These are phyloP conservation scores for Oxytropis ochrocephala DNA, from an alignment of 306 rosid species.

Conservation along the genomic window DNA sequence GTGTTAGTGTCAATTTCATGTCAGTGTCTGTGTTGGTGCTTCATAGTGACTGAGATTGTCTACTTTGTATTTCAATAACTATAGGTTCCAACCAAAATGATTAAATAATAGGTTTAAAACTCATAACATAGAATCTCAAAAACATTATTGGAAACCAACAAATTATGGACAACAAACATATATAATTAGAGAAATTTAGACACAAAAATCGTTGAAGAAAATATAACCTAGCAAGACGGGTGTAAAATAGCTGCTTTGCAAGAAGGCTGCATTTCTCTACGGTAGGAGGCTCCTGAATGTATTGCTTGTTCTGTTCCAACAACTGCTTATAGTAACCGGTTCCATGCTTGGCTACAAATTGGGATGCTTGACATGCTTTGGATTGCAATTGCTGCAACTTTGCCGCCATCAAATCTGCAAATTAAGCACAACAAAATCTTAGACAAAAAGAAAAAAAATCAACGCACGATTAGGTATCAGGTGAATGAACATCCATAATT, in stretches of 20 bases:
- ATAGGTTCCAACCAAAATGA: too few relatives aligned
- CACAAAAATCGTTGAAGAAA: background rate
- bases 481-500: background rate
- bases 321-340: conserved; percentile 63
- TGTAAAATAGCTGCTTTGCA: conserved; percentile 75
- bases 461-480: background rate
- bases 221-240: conserved; percentile 89
- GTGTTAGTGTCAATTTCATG: too few relatives aligned
- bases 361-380: conserved; percentile 80
- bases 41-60: too few relatives aligned
- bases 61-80: too few relatives aligned
- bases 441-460: background rate
- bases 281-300: conserved; percentile 84
- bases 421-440: background rate
- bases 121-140: too few relatives aligned
- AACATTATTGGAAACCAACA: background rate
- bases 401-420: conserved; percentile 56
- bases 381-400: conserved; percentile 70
- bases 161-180: background rate
- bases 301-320: conserved; percentile 83
- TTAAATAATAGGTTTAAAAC: too few relatives aligned
- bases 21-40: too few relatives aligned
- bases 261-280: conserved; percentile 75
- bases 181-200: background rate
- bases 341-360: conserved; percentile 53